Evolutionary conservation across 2,329 filamentous ascomycete species (phyloP).

Genomic region (Fusarium fujikuroi): DNA sequence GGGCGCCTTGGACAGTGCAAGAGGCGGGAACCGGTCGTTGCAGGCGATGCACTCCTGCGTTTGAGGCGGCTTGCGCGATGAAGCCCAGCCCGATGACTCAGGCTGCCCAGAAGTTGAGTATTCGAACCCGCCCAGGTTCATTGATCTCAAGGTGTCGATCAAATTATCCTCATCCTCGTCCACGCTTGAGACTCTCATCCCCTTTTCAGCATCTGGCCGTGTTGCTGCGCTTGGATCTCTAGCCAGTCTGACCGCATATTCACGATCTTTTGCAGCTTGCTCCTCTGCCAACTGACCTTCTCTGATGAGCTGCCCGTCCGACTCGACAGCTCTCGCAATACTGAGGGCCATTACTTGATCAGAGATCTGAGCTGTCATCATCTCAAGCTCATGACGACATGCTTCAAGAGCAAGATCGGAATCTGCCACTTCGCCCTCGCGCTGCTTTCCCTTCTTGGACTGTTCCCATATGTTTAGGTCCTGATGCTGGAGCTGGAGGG

Average conservation of each 20-base stretch:
- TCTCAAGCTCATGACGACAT: constrained; percentile 2
- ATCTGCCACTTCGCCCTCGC: neutral
- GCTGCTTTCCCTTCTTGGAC: constrained; percentile 23
- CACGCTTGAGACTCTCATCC: fast-evolving
- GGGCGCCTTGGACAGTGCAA: constrained; percentile 13
- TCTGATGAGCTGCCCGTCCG: neutral
- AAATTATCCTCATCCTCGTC: neutral
- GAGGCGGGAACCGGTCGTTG: neutral
- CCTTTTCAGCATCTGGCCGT: fast-evolving
- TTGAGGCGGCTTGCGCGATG: neutral
- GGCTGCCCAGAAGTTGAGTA: fast-evolving
- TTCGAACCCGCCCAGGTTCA: neutral
- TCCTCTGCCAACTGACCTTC: neutral
- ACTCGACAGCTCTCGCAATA: constrained; percentile 13
- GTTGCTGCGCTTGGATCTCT: neutral
- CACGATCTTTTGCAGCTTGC: neutral
- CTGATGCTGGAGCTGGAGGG: constrained; percentile 16
- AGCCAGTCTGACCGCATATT: neutral
- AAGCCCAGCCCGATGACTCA: neutral
- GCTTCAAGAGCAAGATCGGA: neutral
- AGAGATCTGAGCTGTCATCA: neutral
- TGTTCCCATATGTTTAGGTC: neutral
- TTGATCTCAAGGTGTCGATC: neutral
- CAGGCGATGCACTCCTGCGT: constrained; percentile 5
- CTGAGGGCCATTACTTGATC: constrained; percentile 5